Evolutionary conservation across 2,329 filamentous ascomycete species (phyloP).

Genomic region (Alternaria arbusti): DNA sequence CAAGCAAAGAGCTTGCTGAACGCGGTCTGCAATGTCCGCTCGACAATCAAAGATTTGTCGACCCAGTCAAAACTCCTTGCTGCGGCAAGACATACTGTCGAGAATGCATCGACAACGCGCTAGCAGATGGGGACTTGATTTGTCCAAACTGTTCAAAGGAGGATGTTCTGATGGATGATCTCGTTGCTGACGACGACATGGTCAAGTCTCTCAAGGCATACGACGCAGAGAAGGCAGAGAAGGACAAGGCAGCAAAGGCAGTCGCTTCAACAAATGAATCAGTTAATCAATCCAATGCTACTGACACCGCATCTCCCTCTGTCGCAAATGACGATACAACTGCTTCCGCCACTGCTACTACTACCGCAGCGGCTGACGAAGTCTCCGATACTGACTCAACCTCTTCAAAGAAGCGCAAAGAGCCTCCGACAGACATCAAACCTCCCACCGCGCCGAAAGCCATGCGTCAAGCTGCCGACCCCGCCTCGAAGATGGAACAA

Average conservation of each 20-base stretch:
- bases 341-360: slow-evolving; percentile 35
- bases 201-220: slow-evolving; percentile 80
- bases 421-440: slow-evolving; percentile 71
- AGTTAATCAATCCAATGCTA: slow-evolving; percentile 15
- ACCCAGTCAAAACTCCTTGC: slow-evolving; percentile 98
- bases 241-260: slow-evolving; percentile 48
- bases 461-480: slow-evolving; percentile 63
- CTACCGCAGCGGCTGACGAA: slow-evolving; percentile 44
- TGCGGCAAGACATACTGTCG: slow-evolving; percentile 98
- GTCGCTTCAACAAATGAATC: slow-evolving; percentile 32
- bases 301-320: slow-evolving; percentile 21
- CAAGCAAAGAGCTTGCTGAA: slow-evolving; percentile 86
- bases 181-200: slow-evolving; percentile 75
- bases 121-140: slow-evolving; percentile 97
- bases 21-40: slow-evolving; percentile 90
- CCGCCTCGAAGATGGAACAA: slow-evolving; percentile 42
- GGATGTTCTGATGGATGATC: slow-evolving; percentile 90
- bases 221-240: slow-evolving; percentile 58
- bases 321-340: slow-evolving; percentile 31
- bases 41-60: slow-evolving; percentile 97
- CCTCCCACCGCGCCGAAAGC: slow-evolving; percentile 55
- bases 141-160: slow-evolving; percentile 92
- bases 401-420: slow-evolving; percentile 74
- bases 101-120: slow-evolving; percentile 98
- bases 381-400: slow-evolving; percentile 43